Conservation (phyloP, 257 asterid genomes). For the Ajuga chamaepitys region DNA sequence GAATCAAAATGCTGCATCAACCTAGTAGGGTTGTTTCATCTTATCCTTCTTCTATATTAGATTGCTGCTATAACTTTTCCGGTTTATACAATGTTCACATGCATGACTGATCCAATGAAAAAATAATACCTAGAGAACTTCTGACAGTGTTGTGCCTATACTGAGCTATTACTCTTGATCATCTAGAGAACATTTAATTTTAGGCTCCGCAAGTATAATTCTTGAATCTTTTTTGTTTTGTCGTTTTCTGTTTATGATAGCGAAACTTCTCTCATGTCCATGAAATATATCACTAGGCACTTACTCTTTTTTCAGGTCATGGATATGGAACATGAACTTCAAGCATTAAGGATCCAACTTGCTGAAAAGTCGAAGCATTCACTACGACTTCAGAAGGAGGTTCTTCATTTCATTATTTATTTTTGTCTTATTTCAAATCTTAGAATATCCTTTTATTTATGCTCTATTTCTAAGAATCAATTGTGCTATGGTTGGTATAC, state of each 20-base stretch:
- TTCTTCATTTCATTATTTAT: no score
- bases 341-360: conserved; percentile 74
- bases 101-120: background rate
- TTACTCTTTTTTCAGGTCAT: conserved; percentile 54
- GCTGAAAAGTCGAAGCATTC: conserved; percentile 48
- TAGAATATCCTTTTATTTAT: background rate
- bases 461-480: background rate
- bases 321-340: conserved; percentile 98
- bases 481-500: background rate
- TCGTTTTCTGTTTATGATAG: background rate
- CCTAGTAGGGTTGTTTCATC: conserved; percentile 70
- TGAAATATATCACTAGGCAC: background rate
- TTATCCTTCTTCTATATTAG: background rate
- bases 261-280: background rate
- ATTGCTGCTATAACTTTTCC: background rate
- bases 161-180: background rate
- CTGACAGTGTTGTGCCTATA: background rate
- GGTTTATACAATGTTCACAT: background rate
- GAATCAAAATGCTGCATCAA: conserved; percentile 93
- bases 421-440: background rate
- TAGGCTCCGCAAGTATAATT: background rate
- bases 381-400: conserved; percentile 46
- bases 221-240: background rate
- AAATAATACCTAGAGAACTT: background rate
- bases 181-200: background rate